Percentiles rank a stretch among this genome's conserved stretches.
Conservation (phyloP, 164 flowering plant species). For the Akebia trifoliata region DNA sequence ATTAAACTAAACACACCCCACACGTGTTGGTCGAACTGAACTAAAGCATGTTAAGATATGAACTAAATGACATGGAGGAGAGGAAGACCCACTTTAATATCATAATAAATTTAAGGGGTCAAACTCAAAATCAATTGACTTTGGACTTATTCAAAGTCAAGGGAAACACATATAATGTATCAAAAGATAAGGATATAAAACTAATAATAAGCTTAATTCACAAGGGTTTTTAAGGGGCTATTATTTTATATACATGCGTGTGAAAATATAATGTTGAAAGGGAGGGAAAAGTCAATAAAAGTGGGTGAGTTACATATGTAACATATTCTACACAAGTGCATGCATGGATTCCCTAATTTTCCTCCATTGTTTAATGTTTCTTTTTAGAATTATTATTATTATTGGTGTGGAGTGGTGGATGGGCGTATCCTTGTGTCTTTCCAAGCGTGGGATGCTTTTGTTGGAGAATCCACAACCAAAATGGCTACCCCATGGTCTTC, state of each 20-base stretch:
- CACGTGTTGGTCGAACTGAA: too few relatives aligned
- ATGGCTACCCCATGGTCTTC: slow-evolving; percentile 60
- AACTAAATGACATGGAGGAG: too few relatives aligned
- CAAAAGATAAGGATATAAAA: too few relatives aligned
- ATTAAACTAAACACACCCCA: too few relatives aligned
- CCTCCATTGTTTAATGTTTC: slow-evolving; percentile 7
- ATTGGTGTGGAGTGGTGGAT: slow-evolving; percentile 32
- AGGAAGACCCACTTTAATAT: too few relatives aligned
- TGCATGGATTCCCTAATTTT: slow-evolving; percentile 32
- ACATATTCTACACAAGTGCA: not conserved
- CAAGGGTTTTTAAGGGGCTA: not conserved
- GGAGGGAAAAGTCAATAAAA: not conserved
- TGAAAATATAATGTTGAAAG: not conserved
- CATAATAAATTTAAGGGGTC: too few relatives aligned
- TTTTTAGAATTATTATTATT: slow-evolving; percentile 20
- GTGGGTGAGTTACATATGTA: not conserved
- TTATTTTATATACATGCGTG: not conserved
- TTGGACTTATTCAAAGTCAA: too few relatives aligned
- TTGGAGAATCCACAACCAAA: slow-evolving; percentile 85
- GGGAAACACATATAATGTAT: too few relatives aligned
- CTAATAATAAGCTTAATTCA: too few relatives aligned
- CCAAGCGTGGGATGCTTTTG: slow-evolving; percentile 75
- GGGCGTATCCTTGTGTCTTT: slow-evolving; percentile 41
- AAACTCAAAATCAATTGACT: too few relatives aligned
- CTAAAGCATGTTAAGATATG: too few relatives aligned